A percentile compares a stretch with the other conserved stretches of the same genome.
phyloP scores from a whole-genome alignment of 1,284 basidiomycete species.

The Cystobasidium slooffiae region DNA sequence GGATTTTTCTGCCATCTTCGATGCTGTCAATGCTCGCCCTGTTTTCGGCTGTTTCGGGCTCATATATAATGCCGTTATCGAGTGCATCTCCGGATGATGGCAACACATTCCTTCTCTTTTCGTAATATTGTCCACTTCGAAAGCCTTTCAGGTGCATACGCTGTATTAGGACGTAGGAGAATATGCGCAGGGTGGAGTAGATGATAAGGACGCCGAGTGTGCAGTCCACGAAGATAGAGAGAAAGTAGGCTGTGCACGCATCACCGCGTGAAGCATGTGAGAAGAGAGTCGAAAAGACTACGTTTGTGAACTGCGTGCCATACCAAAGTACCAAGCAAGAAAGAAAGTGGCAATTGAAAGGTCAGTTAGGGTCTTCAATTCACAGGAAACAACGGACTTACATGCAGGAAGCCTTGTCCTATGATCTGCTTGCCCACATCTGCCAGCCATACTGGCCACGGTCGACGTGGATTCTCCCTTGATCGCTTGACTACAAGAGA shows the following conservation, averaged over 20 bases:
- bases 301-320: constrained; percentile 61
- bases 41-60: neutral
- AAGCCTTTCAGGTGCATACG: constrained; percentile 73
- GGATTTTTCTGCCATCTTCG: constrained; percentile 9
- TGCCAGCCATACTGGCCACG: constrained; percentile 91
- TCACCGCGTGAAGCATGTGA: constrained; percentile 67
- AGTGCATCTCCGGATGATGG: constrained; percentile 64
- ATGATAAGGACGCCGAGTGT: constrained; percentile 87
- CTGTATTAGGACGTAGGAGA: constrained; percentile 71
- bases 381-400: constrained; percentile 56
- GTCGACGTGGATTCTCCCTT: constrained; percentile 78
- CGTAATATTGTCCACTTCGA: constrained; percentile 76
- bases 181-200: constrained; percentile 73
- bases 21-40: neutral
- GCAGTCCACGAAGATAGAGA: constrained; percentile 92
- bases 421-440: constrained; percentile 90
- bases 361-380: neutral
- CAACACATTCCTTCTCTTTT: constrained; percentile 59
- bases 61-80: constrained; percentile 37
- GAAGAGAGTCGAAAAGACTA: constrained; percentile 70
- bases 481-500: constrained; percentile 88
- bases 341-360: neutral
- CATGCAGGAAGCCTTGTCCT: constrained; percentile 88
- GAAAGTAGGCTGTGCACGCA: constrained; percentile 85
- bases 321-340: neutral